phyloP scores from a whole-genome alignment of 257 asterid species.

The Striga asiatica region DNA sequence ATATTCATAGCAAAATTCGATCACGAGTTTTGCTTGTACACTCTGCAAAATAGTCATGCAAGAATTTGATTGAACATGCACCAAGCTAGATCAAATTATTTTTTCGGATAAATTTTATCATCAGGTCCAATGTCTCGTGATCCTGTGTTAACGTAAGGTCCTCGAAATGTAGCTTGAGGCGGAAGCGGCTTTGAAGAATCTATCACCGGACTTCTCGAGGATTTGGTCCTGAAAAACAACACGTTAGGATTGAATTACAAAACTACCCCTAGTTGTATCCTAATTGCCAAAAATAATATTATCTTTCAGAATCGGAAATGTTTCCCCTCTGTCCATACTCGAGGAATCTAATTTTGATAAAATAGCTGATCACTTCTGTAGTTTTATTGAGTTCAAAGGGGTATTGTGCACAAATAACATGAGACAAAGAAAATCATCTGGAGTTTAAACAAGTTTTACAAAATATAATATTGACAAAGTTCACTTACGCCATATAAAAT shows the following conservation, averaged over 20 bases:
- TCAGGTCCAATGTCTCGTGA: conserved; percentile 95
- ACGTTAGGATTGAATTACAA: background rate
- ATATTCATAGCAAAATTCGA: too few species aligned
- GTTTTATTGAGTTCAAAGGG: background rate
- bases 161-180: conserved; percentile 92
- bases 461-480: conserved; percentile 3
- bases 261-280: too few species aligned
- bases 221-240: conserved; percentile 42
- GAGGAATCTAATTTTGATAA: too few species aligned
- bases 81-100: conserved; percentile 15
- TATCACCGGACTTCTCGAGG: conserved; percentile 65
- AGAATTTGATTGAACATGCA: too few species aligned
- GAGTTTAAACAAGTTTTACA: background rate
- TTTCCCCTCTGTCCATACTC: too few species aligned
- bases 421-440: background rate
- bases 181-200: conserved; percentile 93
- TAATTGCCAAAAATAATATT: too few species aligned
- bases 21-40: too few species aligned
- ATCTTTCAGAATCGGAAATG: too few species aligned
- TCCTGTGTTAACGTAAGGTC: conserved; percentile 91
- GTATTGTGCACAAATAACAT: background rate
- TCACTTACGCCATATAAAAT: conserved; percentile 89
- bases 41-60: too few species aligned
- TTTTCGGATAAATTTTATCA: conserved; percentile 49
- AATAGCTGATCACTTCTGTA: too few species aligned